These are phyloP conservation scores for Strobilomyces echinocephalus DNA, from an alignment of 768 basidiomycete genomes.

Conservation along the genomic window DNA sequence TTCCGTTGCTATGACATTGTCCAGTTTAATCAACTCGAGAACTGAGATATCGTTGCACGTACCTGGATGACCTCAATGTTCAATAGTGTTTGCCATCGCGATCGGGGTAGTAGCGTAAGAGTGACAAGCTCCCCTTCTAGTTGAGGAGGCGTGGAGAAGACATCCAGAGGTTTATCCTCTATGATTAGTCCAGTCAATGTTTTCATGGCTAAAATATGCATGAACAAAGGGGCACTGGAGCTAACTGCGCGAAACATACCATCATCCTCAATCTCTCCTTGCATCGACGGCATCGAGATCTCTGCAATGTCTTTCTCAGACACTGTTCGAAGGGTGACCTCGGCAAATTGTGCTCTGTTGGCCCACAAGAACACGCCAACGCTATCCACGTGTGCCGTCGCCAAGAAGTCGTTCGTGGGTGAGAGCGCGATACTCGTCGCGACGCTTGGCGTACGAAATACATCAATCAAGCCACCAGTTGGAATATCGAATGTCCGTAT, in stretches of 20 bases:
- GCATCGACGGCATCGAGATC: slow-evolving; percentile 75
- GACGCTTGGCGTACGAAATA: slow-evolving; percentile 80
- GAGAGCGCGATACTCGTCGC: slow-evolving; percentile 92
- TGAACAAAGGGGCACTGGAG: slow-evolving; percentile 5
- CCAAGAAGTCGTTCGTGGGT: slow-evolving; percentile 92
- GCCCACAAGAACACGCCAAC: slow-evolving; percentile 98
- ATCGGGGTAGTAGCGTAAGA: slow-evolving; percentile 83
- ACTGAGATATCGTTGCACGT: slow-evolving; percentile 16
- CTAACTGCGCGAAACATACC: slow-evolving; percentile 40
- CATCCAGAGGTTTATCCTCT: slow-evolving; percentile 57
- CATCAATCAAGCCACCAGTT: slow-evolving; percentile 87
- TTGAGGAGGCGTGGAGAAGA: slow-evolving; percentile 83
- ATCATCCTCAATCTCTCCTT: slow-evolving; percentile 76
- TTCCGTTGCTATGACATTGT: slow-evolving; percentile 71
- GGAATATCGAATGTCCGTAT: slow-evolving; percentile 96
- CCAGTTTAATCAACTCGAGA: not conserved
- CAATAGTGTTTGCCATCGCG: slow-evolving; percentile 94
- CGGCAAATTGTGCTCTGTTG: slow-evolving; percentile 90
- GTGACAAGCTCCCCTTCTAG: slow-evolving; percentile 90
- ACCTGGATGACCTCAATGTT: slow-evolving; percentile 94
- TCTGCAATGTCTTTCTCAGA: slow-evolving; percentile 68
- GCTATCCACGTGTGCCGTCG: slow-evolving; percentile 90
- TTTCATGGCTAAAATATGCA: slow-evolving; percentile 51
- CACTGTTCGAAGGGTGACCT: slow-evolving; percentile 78
- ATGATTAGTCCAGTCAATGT: slow-evolving; percentile 61